These are phyloP conservation scores for Cicer arietinum DNA, from an alignment of 306 rosid genomes.

Conservation along the genomic window DNA sequence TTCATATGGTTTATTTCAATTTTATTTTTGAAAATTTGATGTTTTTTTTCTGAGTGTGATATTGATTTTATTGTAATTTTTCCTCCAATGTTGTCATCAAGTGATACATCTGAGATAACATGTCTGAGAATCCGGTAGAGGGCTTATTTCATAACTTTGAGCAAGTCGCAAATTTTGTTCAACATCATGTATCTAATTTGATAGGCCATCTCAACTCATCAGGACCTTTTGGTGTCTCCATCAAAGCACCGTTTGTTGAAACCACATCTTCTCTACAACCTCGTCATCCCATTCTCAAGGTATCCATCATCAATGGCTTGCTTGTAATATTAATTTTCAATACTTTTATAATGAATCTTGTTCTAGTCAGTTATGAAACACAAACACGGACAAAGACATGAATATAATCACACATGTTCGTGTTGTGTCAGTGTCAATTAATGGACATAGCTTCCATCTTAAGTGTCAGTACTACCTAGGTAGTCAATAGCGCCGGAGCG, in stretches of 20 bases:
- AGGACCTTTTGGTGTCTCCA: slow-evolving; percentile 41
- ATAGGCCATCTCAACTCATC: slow-evolving; percentile 42
- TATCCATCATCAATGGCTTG: slow-evolving; percentile 36
- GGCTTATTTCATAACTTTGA: slow-evolving; percentile 54
- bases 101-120: slow-evolving; percentile 39
- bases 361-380: no score
- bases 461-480: no score
- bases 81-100: not conserved
- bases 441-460: no score
- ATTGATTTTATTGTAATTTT: slow-evolving; percentile 23
- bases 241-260: slow-evolving; percentile 43
- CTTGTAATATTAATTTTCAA: no score
- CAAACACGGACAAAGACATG: no score
- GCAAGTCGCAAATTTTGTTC: slow-evolving; percentile 63
- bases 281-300: slow-evolving; percentile 53
- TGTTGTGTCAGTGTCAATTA: no score
- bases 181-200: slow-evolving; percentile 62
- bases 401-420: no score
- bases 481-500: no score
- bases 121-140: slow-evolving; percentile 70
- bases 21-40: not conserved
- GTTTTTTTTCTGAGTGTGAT: not conserved
- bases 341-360: not conserved
- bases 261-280: slow-evolving; percentile 44
- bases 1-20: slow-evolving; percentile 1